Percentiles rank a stretch among this genome's conserved stretches.
Evolutionary conservation across 108 stramenopile genomes (phyloP).

Genomic region (Pseudonitzschia pungens): DNA sequence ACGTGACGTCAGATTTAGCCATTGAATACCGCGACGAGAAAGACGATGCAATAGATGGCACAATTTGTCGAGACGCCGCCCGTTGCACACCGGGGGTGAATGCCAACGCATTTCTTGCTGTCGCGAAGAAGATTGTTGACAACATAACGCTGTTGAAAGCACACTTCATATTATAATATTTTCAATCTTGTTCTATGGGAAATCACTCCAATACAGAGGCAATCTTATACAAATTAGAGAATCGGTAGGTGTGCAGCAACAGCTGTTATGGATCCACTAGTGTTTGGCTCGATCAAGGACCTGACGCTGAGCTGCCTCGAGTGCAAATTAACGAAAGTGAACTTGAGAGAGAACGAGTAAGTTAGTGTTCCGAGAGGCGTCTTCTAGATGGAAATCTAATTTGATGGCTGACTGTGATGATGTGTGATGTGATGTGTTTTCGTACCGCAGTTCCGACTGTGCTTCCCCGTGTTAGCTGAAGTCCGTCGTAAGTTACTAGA

Average conservation of each 20-base stretch:
- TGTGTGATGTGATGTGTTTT: conserved; percentile 17
- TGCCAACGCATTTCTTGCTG: conserved; percentile 12
- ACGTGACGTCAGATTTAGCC: neutral
- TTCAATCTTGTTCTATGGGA: neutral
- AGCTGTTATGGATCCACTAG: neutral
- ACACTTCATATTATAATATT: neutral
- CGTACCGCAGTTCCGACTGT: neutral
- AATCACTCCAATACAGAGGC: neutral
- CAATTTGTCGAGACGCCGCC: neutral
- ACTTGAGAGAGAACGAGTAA: too few relatives aligned
- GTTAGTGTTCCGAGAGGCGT: neutral
- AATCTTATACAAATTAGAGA: neutral
- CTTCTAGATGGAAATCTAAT: neutral
- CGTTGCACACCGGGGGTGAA: conserved; percentile 6
- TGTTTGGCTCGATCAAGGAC: neutral
- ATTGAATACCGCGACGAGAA: neutral
- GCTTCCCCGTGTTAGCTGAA: neutral
- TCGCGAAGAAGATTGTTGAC: conserved; percentile 13
- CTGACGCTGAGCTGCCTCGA: neutral
- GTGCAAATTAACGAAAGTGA: too few relatives aligned
- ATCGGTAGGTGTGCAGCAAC: neutral
- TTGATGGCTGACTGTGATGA: conserved; percentile 17
- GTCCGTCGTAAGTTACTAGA: neutral
- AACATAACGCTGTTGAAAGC: conserved; percentile 5
- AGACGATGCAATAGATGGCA: neutral